Percentiles rank a stretch among this genome's conserved stretches.
These are phyloP conservation scores for Phytophthora aleatoria DNA, from an alignment of 352 stramenopile genomes.

Conservation along the genomic window DNA sequence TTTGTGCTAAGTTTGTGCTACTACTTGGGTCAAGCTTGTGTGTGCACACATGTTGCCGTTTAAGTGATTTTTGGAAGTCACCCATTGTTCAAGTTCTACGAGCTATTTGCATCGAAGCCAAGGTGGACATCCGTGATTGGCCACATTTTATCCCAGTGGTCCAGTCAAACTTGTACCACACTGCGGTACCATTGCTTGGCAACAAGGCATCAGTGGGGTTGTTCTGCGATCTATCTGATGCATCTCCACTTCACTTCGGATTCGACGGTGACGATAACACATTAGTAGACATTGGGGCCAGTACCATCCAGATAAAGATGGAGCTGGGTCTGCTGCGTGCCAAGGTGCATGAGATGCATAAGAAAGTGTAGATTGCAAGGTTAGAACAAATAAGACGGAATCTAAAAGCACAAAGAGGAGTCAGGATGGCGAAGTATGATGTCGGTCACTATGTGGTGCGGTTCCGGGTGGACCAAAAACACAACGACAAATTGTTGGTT, in stretches of 20 bases:
- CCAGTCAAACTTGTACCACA: background rate
- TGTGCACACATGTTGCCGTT: too few species aligned
- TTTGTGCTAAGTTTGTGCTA: too few species aligned
- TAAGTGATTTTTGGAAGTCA: too few species aligned
- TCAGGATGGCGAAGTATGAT: constrained; percentile 21
- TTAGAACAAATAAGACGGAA: constrained; percentile 16
- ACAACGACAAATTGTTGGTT: constrained; percentile 32
- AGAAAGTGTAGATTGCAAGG: constrained; percentile 2
- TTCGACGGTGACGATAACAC: too few species aligned
- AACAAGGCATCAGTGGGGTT: too few species aligned
- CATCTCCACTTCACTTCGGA: too few species aligned
- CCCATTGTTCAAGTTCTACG: too few species aligned
- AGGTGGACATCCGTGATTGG: too few species aligned
- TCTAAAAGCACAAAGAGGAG: constrained; percentile 13
- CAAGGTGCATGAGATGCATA: constrained; percentile 20
- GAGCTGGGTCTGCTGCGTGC: background rate
- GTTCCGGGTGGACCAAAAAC: constrained; percentile 31
- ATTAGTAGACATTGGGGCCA: too few species aligned
- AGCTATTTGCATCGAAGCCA: too few species aligned
- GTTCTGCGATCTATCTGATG: too few species aligned
- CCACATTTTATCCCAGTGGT: background rate
- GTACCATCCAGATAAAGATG: background rate
- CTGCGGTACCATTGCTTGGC: background rate
- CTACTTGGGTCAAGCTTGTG: too few species aligned
- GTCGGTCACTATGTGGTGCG: constrained; percentile 38